Percentiles rank a stretch among this genome's conserved stretches.
These are phyloP conservation scores for Apiotrichum siamense DNA, from an alignment of 1,284 basidiomycete genomes.

Conservation along the genomic window DNA sequence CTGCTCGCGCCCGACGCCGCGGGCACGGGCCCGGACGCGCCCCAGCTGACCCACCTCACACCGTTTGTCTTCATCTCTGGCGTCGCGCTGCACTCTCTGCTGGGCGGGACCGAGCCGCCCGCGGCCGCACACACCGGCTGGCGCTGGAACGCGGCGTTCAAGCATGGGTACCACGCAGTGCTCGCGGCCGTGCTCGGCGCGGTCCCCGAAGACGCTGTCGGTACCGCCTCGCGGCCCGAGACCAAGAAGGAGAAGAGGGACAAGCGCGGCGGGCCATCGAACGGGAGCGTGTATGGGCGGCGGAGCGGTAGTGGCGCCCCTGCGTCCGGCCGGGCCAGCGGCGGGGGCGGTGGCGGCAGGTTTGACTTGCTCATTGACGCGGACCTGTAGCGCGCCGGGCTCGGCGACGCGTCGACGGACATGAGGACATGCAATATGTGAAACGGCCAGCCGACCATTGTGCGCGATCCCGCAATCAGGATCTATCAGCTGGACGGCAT, in stretches of 20 bases:
- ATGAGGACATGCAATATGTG: too few species aligned
- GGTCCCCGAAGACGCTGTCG: not conserved
- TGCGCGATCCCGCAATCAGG: too few species aligned
- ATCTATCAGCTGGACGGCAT: too few species aligned
- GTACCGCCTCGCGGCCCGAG: not conserved
- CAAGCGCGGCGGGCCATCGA: too few species aligned
- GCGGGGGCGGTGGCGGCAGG: not conserved
- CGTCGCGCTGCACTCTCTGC: slow-evolving; percentile 25
- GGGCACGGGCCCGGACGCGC: not conserved
- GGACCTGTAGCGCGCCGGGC: not conserved
- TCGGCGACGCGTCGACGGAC: too few species aligned
- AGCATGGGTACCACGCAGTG: not conserved
- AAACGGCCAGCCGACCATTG: too few species aligned
- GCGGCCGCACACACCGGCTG: slow-evolving; percentile 3
- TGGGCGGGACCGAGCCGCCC: slow-evolving; percentile 12
- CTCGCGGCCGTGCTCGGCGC: slow-evolving; percentile 2
- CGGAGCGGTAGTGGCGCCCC: not conserved
- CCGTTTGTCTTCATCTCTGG: slow-evolving; percentile 38
- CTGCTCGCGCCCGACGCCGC: slow-evolving; percentile 19
- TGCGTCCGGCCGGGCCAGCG: not conserved
- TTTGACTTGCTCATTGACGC: not conserved
- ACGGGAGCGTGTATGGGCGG: not conserved
- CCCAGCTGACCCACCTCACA: slow-evolving; percentile 28
- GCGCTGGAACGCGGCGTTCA: slow-evolving; percentile 8
- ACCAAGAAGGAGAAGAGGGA: not conserved